Evolutionary conservation across 1,284 basidiomycete species (phyloP).

Genomic region (Heimioporus retisporus): DNA sequence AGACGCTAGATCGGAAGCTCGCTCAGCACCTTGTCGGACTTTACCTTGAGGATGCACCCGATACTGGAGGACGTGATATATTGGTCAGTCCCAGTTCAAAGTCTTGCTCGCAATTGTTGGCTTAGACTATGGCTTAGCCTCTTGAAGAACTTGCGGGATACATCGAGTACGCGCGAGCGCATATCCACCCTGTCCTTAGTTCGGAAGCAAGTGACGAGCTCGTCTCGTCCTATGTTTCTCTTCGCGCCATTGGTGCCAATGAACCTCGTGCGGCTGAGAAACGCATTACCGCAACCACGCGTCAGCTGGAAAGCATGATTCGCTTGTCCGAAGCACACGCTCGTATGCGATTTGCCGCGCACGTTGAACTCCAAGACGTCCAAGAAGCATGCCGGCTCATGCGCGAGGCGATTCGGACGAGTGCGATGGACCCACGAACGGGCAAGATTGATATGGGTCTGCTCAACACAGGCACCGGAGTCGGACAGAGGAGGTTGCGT

Average conservation of each 20-base stretch:
- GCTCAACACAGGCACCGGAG: slow-evolving; percentile 93
- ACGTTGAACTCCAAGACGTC: slow-evolving; percentile 91
- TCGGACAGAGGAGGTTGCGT: slow-evolving; percentile 84
- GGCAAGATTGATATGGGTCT: slow-evolving; percentile 98
- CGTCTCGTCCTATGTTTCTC: slow-evolving; percentile 91
- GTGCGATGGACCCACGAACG: slow-evolving; percentile 94
- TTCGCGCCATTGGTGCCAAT: slow-evolving; percentile 89
- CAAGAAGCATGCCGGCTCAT: slow-evolving; percentile 94
- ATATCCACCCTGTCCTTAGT: slow-evolving; percentile 90
- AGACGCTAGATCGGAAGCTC: slow-evolving; percentile 88
- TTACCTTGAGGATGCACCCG: slow-evolving; percentile 93
- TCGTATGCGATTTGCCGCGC: slow-evolving; percentile 91
- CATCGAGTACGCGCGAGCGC: slow-evolving; percentile 94
- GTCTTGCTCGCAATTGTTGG: not conserved
- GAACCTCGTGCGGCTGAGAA: slow-evolving; percentile 92
- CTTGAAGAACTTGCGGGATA: slow-evolving; percentile 93
- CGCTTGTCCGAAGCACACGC: slow-evolving; percentile 98
- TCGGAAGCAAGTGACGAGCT: slow-evolving; percentile 90
- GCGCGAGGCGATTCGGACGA: slow-evolving; percentile 95
- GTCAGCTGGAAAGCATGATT: slow-evolving; percentile 98
- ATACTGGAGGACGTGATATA: slow-evolving; percentile 71
- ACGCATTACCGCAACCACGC: slow-evolving; percentile 97
- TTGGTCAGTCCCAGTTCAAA: slow-evolving; percentile 64
- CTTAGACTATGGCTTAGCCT: slow-evolving; percentile 61
- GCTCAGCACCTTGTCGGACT: slow-evolving; percentile 95